Conservation (phyloP, 164 flowering plant genomes). For the Liriodendron chinense region DNA sequence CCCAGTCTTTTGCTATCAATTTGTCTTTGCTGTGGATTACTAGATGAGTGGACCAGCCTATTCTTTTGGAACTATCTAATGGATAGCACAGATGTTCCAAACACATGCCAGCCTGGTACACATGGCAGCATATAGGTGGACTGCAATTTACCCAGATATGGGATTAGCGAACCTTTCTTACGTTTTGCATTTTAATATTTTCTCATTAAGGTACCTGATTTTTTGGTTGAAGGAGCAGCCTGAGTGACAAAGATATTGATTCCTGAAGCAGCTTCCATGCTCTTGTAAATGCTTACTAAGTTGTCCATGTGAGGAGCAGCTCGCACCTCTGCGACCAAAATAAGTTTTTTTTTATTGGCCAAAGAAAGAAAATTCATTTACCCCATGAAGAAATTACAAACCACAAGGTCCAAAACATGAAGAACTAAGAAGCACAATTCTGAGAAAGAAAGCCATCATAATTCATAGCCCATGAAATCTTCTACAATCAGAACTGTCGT, state of each 20-base stretch:
- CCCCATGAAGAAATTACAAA: background rate
- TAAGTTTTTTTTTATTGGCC: background rate
- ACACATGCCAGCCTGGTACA: too few relatives aligned
- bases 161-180: background rate
- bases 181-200: background rate
- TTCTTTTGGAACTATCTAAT: too few relatives aligned
- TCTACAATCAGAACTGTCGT: background rate
- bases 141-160: background rate
- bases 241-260: constrained; percentile 68
- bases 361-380: background rate
- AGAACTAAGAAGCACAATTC: background rate
- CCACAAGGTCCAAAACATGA: background rate
- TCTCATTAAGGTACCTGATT: constrained; percentile 38
- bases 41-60: too few relatives aligned
- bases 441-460: background rate
- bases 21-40: too few relatives aligned
- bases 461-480: background rate
- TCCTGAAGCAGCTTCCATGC: constrained; percentile 91
- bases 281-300: constrained; percentile 84
- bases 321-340: constrained; percentile 62
- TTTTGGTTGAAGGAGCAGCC: constrained; percentile 31
- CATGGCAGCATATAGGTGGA: too few relatives aligned
- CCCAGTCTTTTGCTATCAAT: too few relatives aligned
- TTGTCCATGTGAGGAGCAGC: constrained; percentile 96
- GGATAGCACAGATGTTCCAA: too few relatives aligned